Percentiles rank a stretch among this genome's conserved stretches.
phyloP scores from a whole-genome alignment of 2,329 filamentous ascomycete species.

The Penicillium oxalicum region DNA sequence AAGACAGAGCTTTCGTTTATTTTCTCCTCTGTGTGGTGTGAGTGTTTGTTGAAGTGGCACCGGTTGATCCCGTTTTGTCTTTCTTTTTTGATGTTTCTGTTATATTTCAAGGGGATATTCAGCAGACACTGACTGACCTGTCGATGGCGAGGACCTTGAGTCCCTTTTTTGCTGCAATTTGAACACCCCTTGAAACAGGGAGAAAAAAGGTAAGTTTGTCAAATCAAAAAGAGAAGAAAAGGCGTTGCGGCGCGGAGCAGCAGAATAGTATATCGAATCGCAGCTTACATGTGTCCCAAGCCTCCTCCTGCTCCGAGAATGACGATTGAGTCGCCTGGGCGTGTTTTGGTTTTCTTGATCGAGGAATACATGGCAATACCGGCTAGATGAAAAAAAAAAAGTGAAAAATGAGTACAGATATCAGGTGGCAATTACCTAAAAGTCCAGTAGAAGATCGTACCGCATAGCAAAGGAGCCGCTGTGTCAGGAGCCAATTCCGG shows the following conservation, averaged over 20 bases:
- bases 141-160: conserved; percentile 36
- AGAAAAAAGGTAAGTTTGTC: no score
- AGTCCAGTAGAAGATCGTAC: conserved; percentile 15
- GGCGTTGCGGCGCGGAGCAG: not conserved
- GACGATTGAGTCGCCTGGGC: conserved; percentile 32
- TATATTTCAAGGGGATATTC: no score
- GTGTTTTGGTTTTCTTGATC: conserved; percentile 33
- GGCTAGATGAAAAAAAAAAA: conserved; percentile 15
- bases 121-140: conserved; percentile 19
- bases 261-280: not conserved
- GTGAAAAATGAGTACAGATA: not conserved
- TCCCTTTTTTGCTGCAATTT: conserved; percentile 33
- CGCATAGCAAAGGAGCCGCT: conserved; percentile 35
- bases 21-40: conserved; percentile 23
- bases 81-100: no score
- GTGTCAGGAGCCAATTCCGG: conserved; percentile 25
- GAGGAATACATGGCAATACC: conserved; percentile 38
- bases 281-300: conserved; percentile 35
- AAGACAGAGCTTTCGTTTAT: conserved; percentile 30
- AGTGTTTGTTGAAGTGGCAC: not conserved
- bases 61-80: not conserved
- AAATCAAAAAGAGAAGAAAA: no score
- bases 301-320: conserved; percentile 35
- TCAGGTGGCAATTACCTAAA: not conserved
- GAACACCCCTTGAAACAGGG: conserved; percentile 27